A percentile compares a stretch with the other conserved stretches of the same genome.
phyloP scores from a whole-genome alignment of 2,329 filamentous ascomycete species.

The Aspergillus pseudoglaucus region DNA sequence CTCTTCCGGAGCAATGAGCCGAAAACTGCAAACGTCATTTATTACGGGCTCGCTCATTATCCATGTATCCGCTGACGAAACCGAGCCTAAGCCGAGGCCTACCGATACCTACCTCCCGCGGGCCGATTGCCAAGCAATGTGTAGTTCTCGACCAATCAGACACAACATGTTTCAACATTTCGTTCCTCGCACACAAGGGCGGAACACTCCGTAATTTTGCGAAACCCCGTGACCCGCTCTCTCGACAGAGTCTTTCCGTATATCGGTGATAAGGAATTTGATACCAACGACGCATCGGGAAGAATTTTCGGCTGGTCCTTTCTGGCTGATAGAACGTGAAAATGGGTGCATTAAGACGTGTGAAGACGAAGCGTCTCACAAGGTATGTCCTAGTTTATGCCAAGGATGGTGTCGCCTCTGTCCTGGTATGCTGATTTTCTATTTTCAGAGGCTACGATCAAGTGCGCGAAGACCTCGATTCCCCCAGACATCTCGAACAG shows the following conservation, averaged over 20 bases:
- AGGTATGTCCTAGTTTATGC: slow-evolving; percentile 43
- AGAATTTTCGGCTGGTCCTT: slow-evolving; percentile 11
- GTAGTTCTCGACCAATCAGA: slow-evolving; percentile 19
- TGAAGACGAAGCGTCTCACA: slow-evolving; percentile 67
- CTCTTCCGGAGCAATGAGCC: slow-evolving; percentile 18
- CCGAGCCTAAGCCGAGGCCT: slow-evolving; percentile 30
- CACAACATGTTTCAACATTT: slow-evolving; percentile 18
- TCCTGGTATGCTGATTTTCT: slow-evolving; percentile 15
- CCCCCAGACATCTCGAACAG: slow-evolving; percentile 70
- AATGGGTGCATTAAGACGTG: slow-evolving; percentile 63
- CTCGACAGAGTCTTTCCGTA: slow-evolving; percentile 25
- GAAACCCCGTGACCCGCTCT: slow-evolving; percentile 21
- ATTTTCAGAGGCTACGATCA: slow-evolving; percentile 79
- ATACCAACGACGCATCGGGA: slow-evolving; percentile 7
- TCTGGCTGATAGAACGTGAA: slow-evolving; percentile 19
- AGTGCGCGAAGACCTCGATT: slow-evolving; percentile 73
- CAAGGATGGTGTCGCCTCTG: slow-evolving; percentile 21
- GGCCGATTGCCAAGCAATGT: slow-evolving; percentile 6
- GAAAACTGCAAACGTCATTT: slow-evolving; percentile 25
- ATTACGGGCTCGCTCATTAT: slow-evolving; percentile 15
- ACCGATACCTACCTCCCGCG: slow-evolving; percentile 24
- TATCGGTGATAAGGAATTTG: slow-evolving; percentile 29
- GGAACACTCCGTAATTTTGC: slow-evolving; percentile 17
- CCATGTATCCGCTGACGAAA: slow-evolving; percentile 19
- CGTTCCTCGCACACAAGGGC: slow-evolving; percentile 18